Conservation (phyloP, 208 protist genomes). For the Trichomonas tenax region DNA sequence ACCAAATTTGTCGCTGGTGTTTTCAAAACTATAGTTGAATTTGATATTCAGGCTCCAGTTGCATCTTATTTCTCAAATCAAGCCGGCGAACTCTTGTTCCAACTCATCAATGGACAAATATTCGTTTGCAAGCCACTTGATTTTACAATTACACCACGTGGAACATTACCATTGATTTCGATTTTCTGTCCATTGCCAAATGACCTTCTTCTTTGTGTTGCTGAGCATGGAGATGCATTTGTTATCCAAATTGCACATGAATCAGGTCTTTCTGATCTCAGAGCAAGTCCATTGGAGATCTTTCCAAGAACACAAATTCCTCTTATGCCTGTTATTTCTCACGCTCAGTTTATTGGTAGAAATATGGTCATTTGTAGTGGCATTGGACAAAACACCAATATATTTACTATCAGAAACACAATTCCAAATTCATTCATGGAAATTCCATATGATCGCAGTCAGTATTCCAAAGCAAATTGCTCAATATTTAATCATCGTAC, state of each 20-base stretch:
- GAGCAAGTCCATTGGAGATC: not conserved
- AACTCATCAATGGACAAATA: not conserved
- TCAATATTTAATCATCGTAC: not conserved
- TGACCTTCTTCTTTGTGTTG: not conserved
- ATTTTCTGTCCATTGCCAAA: not conserved
- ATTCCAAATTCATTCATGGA: not conserved
- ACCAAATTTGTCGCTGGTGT: not conserved
- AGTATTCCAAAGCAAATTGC: not conserved
- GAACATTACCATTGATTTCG: not conserved
- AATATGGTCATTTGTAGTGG: not conserved
- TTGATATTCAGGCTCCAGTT: not conserved
- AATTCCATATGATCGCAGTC: not conserved
- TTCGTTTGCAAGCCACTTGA: not conserved
- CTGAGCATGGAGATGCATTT: not conserved
- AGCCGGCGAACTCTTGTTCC: not conserved
- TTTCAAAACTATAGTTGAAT: not conserved
- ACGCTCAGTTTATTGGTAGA: not conserved
- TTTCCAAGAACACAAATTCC: not conserved
- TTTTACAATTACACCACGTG: not conserved
- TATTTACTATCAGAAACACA: not conserved
- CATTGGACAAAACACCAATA: not conserved
- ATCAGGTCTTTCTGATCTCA: not conserved
- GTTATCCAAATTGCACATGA: not conserved
- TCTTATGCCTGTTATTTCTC: not conserved
- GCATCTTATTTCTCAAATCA: not conserved